A percentile compares a stretch with the other conserved stretches of the same genome.
These are phyloP conservation scores for Clavulina sp. DNA, from an alignment of 768 basidiomycete species.

Conservation along the genomic window DNA sequence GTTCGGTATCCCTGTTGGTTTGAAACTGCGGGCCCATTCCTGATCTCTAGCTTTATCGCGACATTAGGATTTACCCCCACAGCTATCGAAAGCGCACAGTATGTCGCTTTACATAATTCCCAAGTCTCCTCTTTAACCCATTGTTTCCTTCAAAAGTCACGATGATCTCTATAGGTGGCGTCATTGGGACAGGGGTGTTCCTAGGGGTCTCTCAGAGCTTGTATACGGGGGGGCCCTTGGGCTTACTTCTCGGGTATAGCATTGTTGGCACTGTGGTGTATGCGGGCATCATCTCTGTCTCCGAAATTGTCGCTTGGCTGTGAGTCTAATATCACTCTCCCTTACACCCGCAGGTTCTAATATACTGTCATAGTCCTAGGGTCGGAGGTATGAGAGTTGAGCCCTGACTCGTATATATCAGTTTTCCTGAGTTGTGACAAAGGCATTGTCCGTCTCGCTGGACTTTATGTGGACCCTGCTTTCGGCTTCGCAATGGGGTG, in stretches of 20 bases:
- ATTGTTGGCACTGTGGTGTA: slow-evolving; percentile 11
- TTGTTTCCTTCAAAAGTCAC: not conserved
- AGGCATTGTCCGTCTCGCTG: slow-evolving; percentile 8
- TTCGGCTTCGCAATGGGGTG: slow-evolving; percentile 11
- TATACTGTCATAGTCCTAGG: too few relatives aligned
- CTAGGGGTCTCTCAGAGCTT: slow-evolving; percentile 6
- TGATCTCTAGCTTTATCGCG: too few relatives aligned
- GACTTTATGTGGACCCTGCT: slow-evolving; percentile 11
- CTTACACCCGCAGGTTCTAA: too few relatives aligned
- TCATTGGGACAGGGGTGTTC: slow-evolving; percentile 10
- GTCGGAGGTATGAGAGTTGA: not conserved
- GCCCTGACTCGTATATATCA: too few relatives aligned
- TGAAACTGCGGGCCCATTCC: too few relatives aligned
- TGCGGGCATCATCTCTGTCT: slow-evolving; percentile 11
- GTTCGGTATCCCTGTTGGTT: too few relatives aligned
- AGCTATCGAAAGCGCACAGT: not conserved
- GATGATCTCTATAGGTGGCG: slow-evolving; percentile 3
- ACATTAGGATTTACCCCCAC: not conserved
- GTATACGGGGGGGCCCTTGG: slow-evolving; percentile 11
- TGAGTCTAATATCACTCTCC: not conserved
- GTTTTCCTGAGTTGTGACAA: slow-evolving; percentile 10
- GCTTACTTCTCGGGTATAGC: slow-evolving; percentile 12
- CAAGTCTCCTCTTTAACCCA: too few relatives aligned
- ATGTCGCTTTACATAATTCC: not conserved
- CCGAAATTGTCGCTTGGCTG: slow-evolving; percentile 11